phyloP scores from a whole-genome alignment of 2,329 filamentous ascomycete species.

The Shiraia sp. region DNA sequence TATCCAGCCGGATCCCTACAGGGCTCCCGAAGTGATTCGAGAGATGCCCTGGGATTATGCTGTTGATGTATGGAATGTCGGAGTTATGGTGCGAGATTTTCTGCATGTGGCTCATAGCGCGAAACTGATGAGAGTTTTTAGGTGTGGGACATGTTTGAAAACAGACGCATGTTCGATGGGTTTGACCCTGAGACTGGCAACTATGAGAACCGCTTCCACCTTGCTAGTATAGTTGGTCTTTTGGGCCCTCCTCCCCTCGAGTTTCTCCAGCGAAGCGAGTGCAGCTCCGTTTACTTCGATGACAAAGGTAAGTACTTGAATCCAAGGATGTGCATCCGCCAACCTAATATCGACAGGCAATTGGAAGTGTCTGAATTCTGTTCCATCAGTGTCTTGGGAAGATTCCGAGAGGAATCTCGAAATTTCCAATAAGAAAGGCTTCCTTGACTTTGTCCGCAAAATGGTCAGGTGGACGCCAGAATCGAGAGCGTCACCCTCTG shows the following conservation, averaged over 20 bases:
- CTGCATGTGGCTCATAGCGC: constrained; percentile 1
- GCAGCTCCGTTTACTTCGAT: constrained; percentile 27
- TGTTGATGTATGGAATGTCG: background rate
- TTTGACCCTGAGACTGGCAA: constrained; percentile 7
- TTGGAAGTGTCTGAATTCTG: background rate
- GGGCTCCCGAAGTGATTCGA: constrained; percentile 1
- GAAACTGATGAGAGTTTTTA: background rate
- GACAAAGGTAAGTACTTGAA: constrained; percentile 17
- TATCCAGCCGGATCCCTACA: background rate
- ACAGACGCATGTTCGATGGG: constrained; percentile 1
- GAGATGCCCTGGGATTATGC: constrained; percentile 1
- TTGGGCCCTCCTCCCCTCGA: constrained; percentile 29
- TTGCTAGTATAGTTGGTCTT: constrained; percentile 30
- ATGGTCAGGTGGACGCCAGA: constrained; percentile 1
- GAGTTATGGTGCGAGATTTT: constrained; percentile 1
- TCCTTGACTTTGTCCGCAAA: constrained; percentile 1
- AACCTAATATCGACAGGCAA: constrained; percentile 2
- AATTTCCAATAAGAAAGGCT: constrained; percentile 1
- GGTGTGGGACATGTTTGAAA: constrained; percentile 1
- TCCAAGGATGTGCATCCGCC: background rate
- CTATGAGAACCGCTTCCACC: constrained; percentile 23
- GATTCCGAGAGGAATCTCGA: constrained; percentile 1
- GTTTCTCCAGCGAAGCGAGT: constrained; percentile 26
- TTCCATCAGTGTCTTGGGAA: background rate
- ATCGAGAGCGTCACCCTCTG: constrained; percentile 1